Base-by-base conservation (phyloP, 31 red algal species). In the Odonthalia washingtoniensis region DNA sequence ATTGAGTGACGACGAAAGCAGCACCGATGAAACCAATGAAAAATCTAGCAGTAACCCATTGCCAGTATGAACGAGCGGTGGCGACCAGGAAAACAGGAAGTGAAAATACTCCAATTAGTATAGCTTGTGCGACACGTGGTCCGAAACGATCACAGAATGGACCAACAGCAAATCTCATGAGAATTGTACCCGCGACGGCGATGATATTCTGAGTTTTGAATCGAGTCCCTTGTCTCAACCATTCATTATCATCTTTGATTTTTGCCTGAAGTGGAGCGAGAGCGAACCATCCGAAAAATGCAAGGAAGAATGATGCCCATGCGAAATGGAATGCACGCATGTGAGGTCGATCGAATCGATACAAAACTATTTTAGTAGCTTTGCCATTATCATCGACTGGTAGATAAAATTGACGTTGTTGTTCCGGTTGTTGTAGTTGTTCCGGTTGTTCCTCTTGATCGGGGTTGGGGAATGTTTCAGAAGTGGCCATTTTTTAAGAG, bases 281-380 rank as follows among this genome's bases (percentile, higher is more conserved):
- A 32, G 97, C 94, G 80, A 99, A 99, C 97, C 97, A 99, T 0
- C 91, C 94, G 82, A 99, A 99, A 69, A 99, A 99, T 37, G 97
- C 94, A 52, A 96, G 77, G 94, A 99, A 99, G 87, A 99, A 99
- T 1, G 97, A 99, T 37, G 73, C 75, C 97, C 97, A 99, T 3
- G 97, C 94, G 42, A 92, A 99, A 85, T 95, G 92, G 87, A 99
- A 99, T 3, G 94, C 91, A 37, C 97, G 88, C 91, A 95, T 94
- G 87, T 99, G 97, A 32, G 97, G 97, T 24, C 97, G 88, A 24
- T 38, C 17, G 44, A 96, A 70, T 24, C 77, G 78, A 5, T 2
- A 94, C 17, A 90, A 31, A n/a, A 65, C 52, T 46, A 99, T 3
- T 16, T 62, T 63, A 3, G n/a, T 92, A 42, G 94, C 82, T 65